Base-by-base conservation (phyloP, 352 stramenopile genomes). In the Globisporangium lucens region DNA sequence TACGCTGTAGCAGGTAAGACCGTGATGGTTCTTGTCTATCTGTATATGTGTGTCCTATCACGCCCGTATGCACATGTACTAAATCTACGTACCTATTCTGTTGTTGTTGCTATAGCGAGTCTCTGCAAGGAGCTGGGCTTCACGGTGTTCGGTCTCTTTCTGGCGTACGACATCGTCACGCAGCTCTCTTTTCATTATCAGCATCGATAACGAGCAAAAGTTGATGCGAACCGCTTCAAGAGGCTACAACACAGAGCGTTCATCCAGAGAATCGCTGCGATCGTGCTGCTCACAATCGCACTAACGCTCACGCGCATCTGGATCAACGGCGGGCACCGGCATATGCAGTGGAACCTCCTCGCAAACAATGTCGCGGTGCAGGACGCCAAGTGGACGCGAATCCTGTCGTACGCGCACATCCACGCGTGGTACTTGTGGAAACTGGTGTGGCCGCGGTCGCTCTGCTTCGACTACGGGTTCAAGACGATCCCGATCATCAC, bases 381-480 rank as follows among this genome's bases (percentile, higher is more conserved):
- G 9, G 55, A 73, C 0, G 68, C 63, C 24, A 65, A 70, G 9
- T 59, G 74, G 9, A 68, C 75, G 13, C 75, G 84, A 10, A 24
- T 80, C 12, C 67, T 97, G 24, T 96, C 88, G 20, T 97, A 97
- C 69, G 81, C 85, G 1, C 82, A 97, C 68, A 77, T 95, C 7
- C 90, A 98, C 59, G 85, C 78, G 3, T 87, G 90, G 73, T 98
- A 98, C 66, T 57, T 93, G 30, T 93, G 76, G 77, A 97, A 98
- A 57, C 75, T 98, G 5, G 36, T 97, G 24, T 97, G 87, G 89
- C 93, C 94, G 17, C 77, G 78, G 15, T 83, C 77, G 70, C 75
- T 98, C 5, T 89, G 77, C 63, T 98, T 96, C 53, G 91, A 98
- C 79, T 97, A 97, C 56, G 94, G 93, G 20, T 98, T 92, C 65